Evolutionary conservation across 345 rosid species (phyloP), one percentile per base, ranked within the genome.

Genomic region (Erysimum cheiranthoides): DNA sequence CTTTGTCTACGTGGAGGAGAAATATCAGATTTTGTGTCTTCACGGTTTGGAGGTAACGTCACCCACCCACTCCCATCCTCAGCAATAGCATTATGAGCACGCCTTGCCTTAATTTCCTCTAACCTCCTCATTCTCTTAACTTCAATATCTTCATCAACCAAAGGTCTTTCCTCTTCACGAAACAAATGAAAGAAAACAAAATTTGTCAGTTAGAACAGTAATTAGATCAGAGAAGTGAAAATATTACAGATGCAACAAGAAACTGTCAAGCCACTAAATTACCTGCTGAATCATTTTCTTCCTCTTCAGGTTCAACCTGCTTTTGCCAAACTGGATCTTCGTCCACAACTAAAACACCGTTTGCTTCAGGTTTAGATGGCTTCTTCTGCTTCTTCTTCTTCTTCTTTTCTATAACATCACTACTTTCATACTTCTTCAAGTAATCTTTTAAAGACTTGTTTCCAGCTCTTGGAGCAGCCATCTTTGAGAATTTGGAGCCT

Each of bases 11-110:
- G 84, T 11, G 91, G 93, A 11, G 99, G 93, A 32, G 93, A 92
- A 52, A 80, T 78, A 79, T 87, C 91, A 65, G 90, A 79, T 62
- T 42, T 60, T 31, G 57, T 53, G 61, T 75, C 59, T 1, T 71
- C 63, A 18, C 1, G 68, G n/a, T 73, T 61, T 61, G 82, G 49
- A 78, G 97, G 73, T 30, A 95, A 78, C 5, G 91, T 73, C 67
- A 90, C 85, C 99, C 98, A 92, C 8, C 99, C 97, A 43, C 97
- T 95, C 14, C 99, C 98, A 82, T 95, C 98, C 80, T 95, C 98
- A 16, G 98, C 89, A 42, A 92, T 85, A 54, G 87, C 81, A 78
- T 88, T 81, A 42, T 79, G 80, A 18, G 87, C 79, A 50, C 96
- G 89, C 61, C 66, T 84, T 42, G 85, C 66, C 80, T 83, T 92